Evolutionary conservation across 148 eudicot genomes (phyloP).

Genomic region (Rheum nobile): DNA sequence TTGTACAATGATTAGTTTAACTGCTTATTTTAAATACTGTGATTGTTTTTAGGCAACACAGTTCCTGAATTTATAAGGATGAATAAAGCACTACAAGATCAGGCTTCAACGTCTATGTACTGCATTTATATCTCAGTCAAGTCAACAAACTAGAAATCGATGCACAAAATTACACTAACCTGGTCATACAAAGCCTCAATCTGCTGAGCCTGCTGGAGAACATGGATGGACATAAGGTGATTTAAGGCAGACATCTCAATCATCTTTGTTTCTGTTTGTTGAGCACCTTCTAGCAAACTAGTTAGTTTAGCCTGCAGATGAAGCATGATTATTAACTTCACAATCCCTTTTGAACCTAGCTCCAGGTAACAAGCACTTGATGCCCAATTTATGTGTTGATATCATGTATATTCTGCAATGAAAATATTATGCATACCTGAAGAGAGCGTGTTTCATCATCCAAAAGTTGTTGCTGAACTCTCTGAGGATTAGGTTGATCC

Average conservation of each 20-base stretch:
- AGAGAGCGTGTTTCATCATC: conserved; percentile 94
- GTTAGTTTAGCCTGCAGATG: conserved; percentile 58
- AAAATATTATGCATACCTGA: conserved; percentile 40
- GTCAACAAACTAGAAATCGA: neutral
- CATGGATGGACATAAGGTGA: conserved; percentile 96
- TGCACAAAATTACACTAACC: conserved; percentile 26
- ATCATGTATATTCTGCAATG: neutral
- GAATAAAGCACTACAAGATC: no score
- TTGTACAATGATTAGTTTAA: neutral
- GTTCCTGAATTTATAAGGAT: neutral
- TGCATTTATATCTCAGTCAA: neutral
- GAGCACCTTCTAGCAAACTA: conserved; percentile 74
- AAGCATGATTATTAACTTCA: neutral
- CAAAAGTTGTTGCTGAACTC: conserved; percentile 69
- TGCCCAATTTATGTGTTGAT: neutral
- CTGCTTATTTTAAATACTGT: no score
- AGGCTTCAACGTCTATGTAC: no score
- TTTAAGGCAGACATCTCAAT: conserved; percentile 95
- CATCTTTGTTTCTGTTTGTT: conserved; percentile 90
- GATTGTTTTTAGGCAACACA: no score
- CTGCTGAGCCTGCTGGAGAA: conserved; percentile 84
- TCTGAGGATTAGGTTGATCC: conserved; percentile 46
- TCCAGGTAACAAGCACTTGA: neutral
- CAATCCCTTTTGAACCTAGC: neutral
- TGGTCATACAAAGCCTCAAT: conserved; percentile 86